Evolutionary conservation across 306 rosid genomes (phyloP).

Genomic region (Ceratonia siliqua): DNA sequence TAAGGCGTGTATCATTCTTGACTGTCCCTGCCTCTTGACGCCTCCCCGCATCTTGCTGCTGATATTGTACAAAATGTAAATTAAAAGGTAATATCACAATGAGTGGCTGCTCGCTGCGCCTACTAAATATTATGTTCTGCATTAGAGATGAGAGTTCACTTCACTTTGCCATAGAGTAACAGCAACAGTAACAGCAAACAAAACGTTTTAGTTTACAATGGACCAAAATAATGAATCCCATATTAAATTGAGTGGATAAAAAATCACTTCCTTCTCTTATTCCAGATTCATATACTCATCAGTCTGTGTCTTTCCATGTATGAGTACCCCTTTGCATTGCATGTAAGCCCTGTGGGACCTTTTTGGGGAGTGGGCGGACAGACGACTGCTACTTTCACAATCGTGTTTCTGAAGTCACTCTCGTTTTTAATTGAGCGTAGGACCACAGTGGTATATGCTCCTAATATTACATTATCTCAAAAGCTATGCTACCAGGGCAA

Average conservation of each 20-base stretch:
- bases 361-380: background rate
- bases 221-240: too few relatives aligned
- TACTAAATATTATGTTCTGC: background rate
- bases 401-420: background rate
- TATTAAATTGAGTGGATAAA: too few relatives aligned
- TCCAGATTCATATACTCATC: background rate
- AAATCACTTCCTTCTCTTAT: background rate
- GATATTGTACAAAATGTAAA: background rate
- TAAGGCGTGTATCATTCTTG: background rate
- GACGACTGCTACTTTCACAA: background rate
- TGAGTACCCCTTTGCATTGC: background rate
- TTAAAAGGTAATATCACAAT: conserved; percentile 17
- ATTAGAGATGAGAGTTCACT: background rate
- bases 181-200: too few relatives aligned
- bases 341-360: background rate
- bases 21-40: background rate
- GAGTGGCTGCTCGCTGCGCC: background rate
- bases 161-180: background rate
- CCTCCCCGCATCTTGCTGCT: background rate
- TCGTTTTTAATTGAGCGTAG: background rate
- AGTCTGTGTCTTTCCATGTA: background rate
- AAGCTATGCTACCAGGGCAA: background rate
- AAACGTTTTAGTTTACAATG: too few relatives aligned
- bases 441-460: conserved; percentile 5
- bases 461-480: background rate